Evolutionary conservation across 768 basidiomycete species (phyloP), one percentile per base, ranked within the genome.

Genomic region (Suillus variegatus): DNA sequence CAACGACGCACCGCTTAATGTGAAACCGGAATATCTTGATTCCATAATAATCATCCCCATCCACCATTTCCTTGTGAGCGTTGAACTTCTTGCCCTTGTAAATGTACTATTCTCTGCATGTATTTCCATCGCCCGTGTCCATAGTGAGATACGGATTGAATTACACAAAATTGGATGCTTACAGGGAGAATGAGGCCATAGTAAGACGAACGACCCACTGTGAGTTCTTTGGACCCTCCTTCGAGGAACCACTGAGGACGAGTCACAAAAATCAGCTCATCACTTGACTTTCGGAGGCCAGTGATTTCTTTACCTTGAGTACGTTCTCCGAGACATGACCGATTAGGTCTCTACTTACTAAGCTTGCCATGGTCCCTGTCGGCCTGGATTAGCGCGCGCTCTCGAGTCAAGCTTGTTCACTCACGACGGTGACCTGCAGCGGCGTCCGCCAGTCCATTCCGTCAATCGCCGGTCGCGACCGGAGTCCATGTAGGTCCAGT

Each of bases 71-170:
- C 76, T 99, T 99, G 58, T 96, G 86, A 6, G 97, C 97, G 71
- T 99, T 99, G 83, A 99, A 99, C 79, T 99, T 99, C 83, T 99
- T 99, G 56, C 97, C 97, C 77, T 99, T 98, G 80, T 98, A 97
- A 62, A 99, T 92, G 73, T 25, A 25, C 25, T 99, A 99, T 80
- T 99, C 97, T 56, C 96, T 97, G 72, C 97, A 99, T 4, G 94
- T 93, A 71, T 25, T 95, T 96, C 72, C 91, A 92, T 70, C 93
- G 88, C 92, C 93, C 93, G 54, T 7, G 56, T 38, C 13, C 64
- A 74, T 10, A 74, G 67, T 57, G 1, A 46, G 40, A 52, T 69
- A 66, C 36, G 20, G 12, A 32, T 28, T 38, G 44, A 9, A 1
- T 0, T 28, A 44, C 9, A 61, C 49, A 13, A 36, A 58, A 16